Percentiles rank a stretch among this genome's conserved stretches.
phyloP scores from a whole-genome alignment of 805 yeast genomes.

The Wickerhamiella slavikovae region DNA sequence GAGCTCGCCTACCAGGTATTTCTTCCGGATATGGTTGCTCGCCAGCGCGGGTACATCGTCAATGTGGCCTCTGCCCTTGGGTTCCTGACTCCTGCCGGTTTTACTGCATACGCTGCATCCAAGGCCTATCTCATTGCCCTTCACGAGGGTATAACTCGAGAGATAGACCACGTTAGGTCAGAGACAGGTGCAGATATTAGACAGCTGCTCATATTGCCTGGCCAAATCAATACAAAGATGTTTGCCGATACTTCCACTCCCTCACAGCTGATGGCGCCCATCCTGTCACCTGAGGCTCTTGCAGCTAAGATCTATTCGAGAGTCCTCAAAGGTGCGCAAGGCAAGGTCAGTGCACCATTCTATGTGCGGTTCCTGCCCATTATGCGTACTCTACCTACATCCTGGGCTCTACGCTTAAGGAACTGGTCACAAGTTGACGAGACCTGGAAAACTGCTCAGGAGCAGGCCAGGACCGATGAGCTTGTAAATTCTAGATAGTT shows the following conservation, averaged over 20 bases:
- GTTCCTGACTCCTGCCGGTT: constrained; percentile 60
- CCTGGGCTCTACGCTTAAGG: constrained; percentile 34
- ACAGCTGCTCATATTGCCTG: constrained; percentile 67
- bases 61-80: constrained; percentile 76
- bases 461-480: background rate
- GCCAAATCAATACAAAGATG: constrained; percentile 62
- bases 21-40: constrained; percentile 47
- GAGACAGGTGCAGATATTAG: constrained; percentile 34
- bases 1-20: constrained; percentile 50
- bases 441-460: constrained; percentile 8
- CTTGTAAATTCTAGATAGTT: background rate
- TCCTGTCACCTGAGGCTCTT: constrained; percentile 44
- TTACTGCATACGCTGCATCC: constrained; percentile 71
- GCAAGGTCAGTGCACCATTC: constrained; percentile 50
- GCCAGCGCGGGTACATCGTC: constrained; percentile 51
- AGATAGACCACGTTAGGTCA: no score
- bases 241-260: constrained; percentile 61
- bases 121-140: constrained; percentile 71
- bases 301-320: constrained; percentile 38
- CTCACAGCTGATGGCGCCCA: constrained; percentile 58
- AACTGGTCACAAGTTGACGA: constrained; percentile 48
- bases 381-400: constrained; percentile 48
- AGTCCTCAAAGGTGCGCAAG: constrained; percentile 37
- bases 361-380: constrained; percentile 61
- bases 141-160: constrained; percentile 57